phyloP scores from a whole-genome alignment of 176 grass and related monocot genomes.

The Carex kokanica region DNA sequence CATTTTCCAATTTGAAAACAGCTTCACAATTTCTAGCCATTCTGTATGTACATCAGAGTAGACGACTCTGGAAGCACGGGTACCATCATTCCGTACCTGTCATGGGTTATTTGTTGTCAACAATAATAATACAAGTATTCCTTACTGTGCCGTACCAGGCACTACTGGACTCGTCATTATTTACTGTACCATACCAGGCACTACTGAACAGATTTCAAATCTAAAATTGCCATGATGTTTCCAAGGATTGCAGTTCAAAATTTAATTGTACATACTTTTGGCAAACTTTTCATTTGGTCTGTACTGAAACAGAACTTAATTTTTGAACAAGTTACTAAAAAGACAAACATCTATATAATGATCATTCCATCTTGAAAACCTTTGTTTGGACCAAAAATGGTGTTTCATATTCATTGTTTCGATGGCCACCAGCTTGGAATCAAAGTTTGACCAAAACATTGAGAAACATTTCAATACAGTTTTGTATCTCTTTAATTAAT shows the following conservation, averaged over 20 bases:
- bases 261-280: background rate
- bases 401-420: background rate
- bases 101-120: background rate
- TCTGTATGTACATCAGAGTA: constrained; percentile 34
- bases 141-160: background rate
- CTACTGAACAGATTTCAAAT: background rate
- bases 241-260: background rate
- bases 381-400: background rate
- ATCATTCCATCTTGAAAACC: background rate
- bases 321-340: background rate
- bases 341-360: background rate
- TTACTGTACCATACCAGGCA: background rate
- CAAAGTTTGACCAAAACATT: background rate
- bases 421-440: background rate
- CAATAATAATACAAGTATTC: background rate
- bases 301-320: background rate
- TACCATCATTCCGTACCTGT: constrained; percentile 62
- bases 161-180: background rate
- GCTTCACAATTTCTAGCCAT: constrained; percentile 41
- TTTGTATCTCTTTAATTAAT: background rate
- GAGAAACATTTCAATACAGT: background rate
- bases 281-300: background rate
- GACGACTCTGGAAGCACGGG: constrained; percentile 18
- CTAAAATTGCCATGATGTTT: background rate
- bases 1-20: constrained; percentile 86